Percentiles rank a stretch among this genome's conserved stretches.
These are phyloP conservation scores for Apiotrichum siamense DNA, from an alignment of 1,284 basidiomycete species.

Conservation along the genomic window DNA sequence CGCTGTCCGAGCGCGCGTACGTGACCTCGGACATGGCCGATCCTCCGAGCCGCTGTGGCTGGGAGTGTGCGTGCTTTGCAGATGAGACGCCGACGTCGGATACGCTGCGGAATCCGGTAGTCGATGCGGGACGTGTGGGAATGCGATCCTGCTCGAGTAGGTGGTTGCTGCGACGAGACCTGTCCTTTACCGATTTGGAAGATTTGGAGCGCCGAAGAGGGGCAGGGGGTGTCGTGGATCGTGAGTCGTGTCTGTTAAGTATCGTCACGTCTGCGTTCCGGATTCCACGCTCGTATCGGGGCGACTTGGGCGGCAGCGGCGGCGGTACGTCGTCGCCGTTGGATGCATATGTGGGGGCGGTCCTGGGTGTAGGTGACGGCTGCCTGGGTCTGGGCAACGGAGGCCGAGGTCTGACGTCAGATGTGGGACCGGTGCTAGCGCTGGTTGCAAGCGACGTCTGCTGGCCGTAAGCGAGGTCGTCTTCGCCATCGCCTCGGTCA, in stretches of 20 bases:
- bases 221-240: not conserved
- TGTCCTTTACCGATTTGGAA: not conserved
- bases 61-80: not conserved
- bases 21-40: slow-evolving; percentile 19
- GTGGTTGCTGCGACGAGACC: too few relatives aligned
- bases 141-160: too few relatives aligned
- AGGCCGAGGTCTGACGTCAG: too few relatives aligned
- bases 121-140: not conserved
- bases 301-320: slow-evolving; percentile 5
- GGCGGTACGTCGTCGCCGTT: not conserved
- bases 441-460: too few relatives aligned
- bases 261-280: not conserved
- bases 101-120: not conserved
- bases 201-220: not conserved
- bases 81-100: not conserved
- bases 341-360: too few relatives aligned
- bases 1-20: too few relatives aligned
- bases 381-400: too few relatives aligned
- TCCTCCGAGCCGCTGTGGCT: not conserved
- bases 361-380: too few relatives aligned
- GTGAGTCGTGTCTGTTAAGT: not conserved
- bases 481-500: too few relatives aligned
- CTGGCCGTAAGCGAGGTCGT: too few relatives aligned
- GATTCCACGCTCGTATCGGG: not conserved
- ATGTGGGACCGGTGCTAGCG: too few relatives aligned